Evolutionary conservation across 768 basidiomycete species (phyloP).

Genomic region (Serendipita sp.): DNA sequence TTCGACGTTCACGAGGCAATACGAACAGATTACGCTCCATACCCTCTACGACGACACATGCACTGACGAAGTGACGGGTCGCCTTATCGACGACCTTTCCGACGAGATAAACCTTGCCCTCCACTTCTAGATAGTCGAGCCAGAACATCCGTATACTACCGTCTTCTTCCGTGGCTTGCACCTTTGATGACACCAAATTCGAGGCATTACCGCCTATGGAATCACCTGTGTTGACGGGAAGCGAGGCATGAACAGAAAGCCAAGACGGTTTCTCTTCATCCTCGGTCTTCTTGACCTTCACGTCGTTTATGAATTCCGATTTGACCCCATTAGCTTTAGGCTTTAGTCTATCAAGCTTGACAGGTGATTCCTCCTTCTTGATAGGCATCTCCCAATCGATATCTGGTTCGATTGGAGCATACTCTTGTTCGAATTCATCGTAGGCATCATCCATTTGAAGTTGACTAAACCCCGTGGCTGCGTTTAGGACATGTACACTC

Average conservation of each 20-base stretch:
- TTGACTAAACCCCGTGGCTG: conserved; percentile 1
- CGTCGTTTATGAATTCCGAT: conserved; percentile 18
- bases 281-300: conserved; percentile 27
- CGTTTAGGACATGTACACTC: conserved; percentile 29
- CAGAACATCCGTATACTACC: conserved; percentile 86
- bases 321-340: conserved; percentile 14
- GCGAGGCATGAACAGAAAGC: conserved; percentile 61
- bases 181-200: conserved; percentile 21
- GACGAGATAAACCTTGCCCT: conserved; percentile 72
- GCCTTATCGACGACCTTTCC: conserved; percentile 80
- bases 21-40: conserved; percentile 85
- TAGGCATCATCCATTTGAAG: conserved; percentile 15
- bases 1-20: conserved; percentile 54
- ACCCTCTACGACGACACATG: conserved; percentile 71
- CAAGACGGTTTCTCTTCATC: conserved; percentile 32
- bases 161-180: conserved; percentile 57
- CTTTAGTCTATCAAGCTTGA: conserved; percentile 6
- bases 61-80: conserved; percentile 56
- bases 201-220: conserved; percentile 30
- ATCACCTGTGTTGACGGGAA: conserved; percentile 45
- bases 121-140: conserved; percentile 83
- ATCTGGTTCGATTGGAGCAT: conserved; percentile 10
- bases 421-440: conserved; percentile 11
- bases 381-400: conserved; percentile 15
- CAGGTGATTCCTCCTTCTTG: conserved; percentile 14